A percentile compares a stretch with the other conserved stretches of the same genome.
Evolutionary conservation across 441 rosid genomes (phyloP).

Genomic region (Adansonia rubrostipa): DNA sequence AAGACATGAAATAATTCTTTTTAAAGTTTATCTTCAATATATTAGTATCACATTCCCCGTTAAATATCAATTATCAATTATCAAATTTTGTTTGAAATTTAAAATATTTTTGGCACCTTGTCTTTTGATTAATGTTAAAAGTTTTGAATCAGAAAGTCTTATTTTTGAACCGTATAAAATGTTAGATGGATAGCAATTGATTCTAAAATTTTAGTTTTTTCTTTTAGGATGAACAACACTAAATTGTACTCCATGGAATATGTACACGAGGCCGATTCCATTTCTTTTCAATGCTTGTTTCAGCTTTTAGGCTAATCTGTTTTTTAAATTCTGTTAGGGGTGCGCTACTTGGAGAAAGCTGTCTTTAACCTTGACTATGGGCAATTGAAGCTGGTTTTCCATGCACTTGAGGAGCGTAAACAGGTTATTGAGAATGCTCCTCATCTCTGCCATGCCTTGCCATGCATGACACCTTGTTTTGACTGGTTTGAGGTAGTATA

Average conservation of each 20-base stretch:
- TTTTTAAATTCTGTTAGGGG: constrained; percentile 50
- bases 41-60: background rate
- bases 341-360: constrained; percentile 97
- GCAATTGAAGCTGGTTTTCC: constrained; percentile 88
- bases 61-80: background rate
- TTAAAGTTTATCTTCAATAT: background rate
- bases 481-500: constrained; percentile 91
- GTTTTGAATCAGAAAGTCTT: background rate
- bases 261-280: background rate
- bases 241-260: background rate
- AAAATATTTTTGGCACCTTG: background rate
- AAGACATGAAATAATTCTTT: background rate
- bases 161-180: background rate
- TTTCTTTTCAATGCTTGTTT: background rate
- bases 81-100: background rate
- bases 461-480: constrained; percentile 98
- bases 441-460: constrained; percentile 90
- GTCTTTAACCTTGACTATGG: constrained; percentile 93
- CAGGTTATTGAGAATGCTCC: constrained; percentile 95
- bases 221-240: background rate
- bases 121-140: background rate
- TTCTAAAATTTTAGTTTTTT: background rate
- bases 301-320: background rate
- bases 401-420: constrained; percentile 94
- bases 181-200: background rate